Base-by-base conservation (phyloP, 495 filamentous ascomycete genomes). In the Penicillium pulvis region DNA sequence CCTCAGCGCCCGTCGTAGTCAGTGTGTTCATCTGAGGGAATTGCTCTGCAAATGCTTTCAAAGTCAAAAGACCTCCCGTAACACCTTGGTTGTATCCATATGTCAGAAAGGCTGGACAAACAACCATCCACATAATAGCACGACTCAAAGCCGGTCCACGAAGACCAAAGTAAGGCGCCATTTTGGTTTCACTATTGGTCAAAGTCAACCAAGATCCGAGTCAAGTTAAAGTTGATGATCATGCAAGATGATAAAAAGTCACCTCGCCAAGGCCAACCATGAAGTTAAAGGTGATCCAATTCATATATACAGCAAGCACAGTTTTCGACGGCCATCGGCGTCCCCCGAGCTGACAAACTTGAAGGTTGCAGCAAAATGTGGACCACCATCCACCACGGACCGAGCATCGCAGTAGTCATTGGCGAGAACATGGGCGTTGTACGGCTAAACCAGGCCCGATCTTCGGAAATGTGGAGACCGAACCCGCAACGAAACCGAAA, bases 11-110 rank as follows among this genome's bases (percentile, higher is more conserved):
- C 19, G 28, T 53, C 2, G 59, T 71, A 56, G 71, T 66, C 2
- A 75, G 55, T 0, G 78, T 81, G 54, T 83, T 73, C 66, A 83
- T 79, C 53, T 72, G 44, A 6, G 79, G 80, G 52, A 83, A 83
- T 16, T 71, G 71, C 46, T 62, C 59, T 6, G 66, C 64, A 62
- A 75, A 81, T 31, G 65, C 65, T 47, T 64, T 55, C 23, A 72
- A 57, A 11, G 66, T 72, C 45, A 72, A 48, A 50, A 72, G 28
- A 58, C 74, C 70, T 26, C 75, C 73, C 36, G 71, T 64, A 26
- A 74, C 75, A 10, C 75, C 73, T 45, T 79, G 69, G 53, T 80
- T 79, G 26, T 54, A 54, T 54, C 51, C 79, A 71, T 80, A 81
- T 23, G 75, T 66, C 42, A 77, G 66, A 56, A 78, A 81, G 17